Percentiles rank a stretch among this genome's conserved stretches.
These are phyloP conservation scores for Prunus padus DNA, from an alignment of 306 rosid genomes.

Conservation along the genomic window DNA sequence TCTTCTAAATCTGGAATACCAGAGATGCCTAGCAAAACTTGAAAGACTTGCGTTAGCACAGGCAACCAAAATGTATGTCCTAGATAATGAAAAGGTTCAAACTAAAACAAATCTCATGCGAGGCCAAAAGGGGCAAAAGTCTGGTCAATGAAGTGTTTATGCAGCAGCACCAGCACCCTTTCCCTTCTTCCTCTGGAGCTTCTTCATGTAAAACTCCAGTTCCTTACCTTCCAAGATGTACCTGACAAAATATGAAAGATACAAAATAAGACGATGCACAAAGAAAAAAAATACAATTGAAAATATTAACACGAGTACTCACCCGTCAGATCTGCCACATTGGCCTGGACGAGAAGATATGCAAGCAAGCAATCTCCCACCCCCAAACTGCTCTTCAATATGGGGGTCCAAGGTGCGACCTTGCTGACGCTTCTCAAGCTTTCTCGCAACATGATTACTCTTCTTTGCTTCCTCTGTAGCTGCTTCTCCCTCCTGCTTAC, in stretches of 20 bases:
- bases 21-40: conserved; percentile 7
- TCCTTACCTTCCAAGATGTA: conserved; percentile 74
- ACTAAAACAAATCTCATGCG: conserved; percentile 1
- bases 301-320: neutral
- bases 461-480: conserved; percentile 36
- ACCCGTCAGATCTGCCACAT: conserved; percentile 52
- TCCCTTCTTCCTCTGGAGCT: conserved; percentile 70
- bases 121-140: neutral
- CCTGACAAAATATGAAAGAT: conserved; percentile 23
- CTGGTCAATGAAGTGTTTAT: conserved; percentile 13
- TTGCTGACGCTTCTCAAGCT: conserved; percentile 44
- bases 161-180: conserved; percentile 48
- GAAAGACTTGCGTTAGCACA: neutral
- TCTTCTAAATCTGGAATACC: neutral
- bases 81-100: neutral
- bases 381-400: conserved; percentile 43
- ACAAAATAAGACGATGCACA: neutral
- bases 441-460: conserved; percentile 39
- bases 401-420: conserved; percentile 33
- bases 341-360: conserved; percentile 50
- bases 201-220: conserved; percentile 73
- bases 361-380: conserved; percentile 44
- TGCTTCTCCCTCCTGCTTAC: conserved; percentile 38
- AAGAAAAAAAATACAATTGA: neutral
- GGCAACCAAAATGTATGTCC: conserved; percentile 5